Conservation (phyloP, 441 rosid species). For the Euphorbia corollata region DNA sequence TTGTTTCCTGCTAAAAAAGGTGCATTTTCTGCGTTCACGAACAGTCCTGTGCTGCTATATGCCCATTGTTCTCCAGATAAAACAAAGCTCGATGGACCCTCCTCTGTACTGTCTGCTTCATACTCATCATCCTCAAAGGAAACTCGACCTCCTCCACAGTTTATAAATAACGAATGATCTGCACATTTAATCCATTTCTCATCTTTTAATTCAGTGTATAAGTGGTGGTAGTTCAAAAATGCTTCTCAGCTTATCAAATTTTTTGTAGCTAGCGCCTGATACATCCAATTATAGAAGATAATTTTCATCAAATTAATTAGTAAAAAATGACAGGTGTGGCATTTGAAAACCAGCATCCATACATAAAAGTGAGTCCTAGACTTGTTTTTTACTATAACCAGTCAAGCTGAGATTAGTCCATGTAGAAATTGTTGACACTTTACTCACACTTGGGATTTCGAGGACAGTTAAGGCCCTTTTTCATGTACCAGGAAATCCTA, state of each 20-base stretch:
- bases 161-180: constrained; percentile 66
- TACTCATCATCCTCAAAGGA: constrained; percentile 26
- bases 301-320: no score
- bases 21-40: background rate
- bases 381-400: background rate
- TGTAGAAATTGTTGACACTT: no score
- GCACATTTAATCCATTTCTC: constrained; percentile 4
- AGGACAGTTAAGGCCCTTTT: constrained; percentile 13
- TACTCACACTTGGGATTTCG: constrained; percentile 7
- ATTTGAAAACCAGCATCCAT: no score
- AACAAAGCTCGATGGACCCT: constrained; percentile 38
- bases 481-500: constrained; percentile 42
- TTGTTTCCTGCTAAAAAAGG: constrained; percentile 22
- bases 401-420: background rate
- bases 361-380: no score
- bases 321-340: no score
- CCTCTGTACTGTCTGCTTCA: constrained; percentile 32
- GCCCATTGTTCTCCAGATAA: constrained; percentile 44
- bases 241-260: background rate
- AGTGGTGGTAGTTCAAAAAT: background rate
- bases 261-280: no score
- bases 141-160: constrained; percentile 52
- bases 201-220: background rate
- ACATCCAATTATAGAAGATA: no score
- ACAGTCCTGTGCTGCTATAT: constrained; percentile 61